These are phyloP conservation scores for Begonia loranthoides DNA, from an alignment of 306 rosid genomes.

Conservation along the genomic window DNA sequence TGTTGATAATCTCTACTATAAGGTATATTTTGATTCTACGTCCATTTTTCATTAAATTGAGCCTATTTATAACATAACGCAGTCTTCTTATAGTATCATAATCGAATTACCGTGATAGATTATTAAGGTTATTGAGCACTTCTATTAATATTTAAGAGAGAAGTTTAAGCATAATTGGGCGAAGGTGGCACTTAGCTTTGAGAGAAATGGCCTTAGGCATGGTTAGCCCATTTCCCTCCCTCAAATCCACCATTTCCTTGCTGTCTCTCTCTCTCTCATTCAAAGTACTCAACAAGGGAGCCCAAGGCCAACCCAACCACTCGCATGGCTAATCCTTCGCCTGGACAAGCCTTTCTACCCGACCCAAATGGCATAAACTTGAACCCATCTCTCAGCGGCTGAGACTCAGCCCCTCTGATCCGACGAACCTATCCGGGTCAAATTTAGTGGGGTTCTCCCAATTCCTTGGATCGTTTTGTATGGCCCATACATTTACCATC, in stretches of 20 bases:
- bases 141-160: too few relatives aligned
- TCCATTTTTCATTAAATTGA: too few relatives aligned
- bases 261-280: constrained; percentile 7
- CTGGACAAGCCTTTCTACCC: constrained; percentile 16
- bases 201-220: constrained; percentile 6
- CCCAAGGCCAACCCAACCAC: constrained; percentile 8
- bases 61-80: too few relatives aligned
- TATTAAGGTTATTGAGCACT: too few relatives aligned
- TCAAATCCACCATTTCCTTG: constrained; percentile 10
- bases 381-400: constrained; percentile 13
- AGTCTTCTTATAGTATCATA: too few relatives aligned
- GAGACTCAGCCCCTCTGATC: neutral
- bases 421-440: constrained; percentile 19
- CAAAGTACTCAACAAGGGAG: constrained; percentile 9
- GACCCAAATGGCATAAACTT: constrained; percentile 15
- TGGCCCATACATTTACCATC: constrained; percentile 26
- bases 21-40: too few relatives aligned
- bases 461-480: constrained; percentile 20
- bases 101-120: too few relatives aligned
- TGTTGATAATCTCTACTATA: too few relatives aligned
- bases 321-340: constrained; percentile 7
- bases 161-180: neutral
- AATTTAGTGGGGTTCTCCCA: constrained; percentile 21
- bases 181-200: constrained; percentile 3
- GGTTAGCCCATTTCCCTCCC: constrained; percentile 1